These are phyloP conservation scores for Prunus yedoensis DNA, from an alignment of 331 rosid genomes.

Conservation along the genomic window DNA sequence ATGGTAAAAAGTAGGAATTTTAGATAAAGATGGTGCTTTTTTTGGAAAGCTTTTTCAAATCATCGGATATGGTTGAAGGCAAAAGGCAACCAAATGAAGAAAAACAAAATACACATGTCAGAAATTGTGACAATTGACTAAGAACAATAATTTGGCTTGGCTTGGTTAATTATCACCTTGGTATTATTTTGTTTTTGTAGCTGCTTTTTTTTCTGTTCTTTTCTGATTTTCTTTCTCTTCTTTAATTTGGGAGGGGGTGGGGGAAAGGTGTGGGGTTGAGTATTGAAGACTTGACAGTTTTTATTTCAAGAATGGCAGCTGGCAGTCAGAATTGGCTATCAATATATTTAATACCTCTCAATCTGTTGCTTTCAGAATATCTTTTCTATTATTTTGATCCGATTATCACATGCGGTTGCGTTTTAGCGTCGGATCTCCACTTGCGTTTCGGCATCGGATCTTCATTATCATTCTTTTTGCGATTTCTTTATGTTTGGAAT, in stretches of 20 bases:
- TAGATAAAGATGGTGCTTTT: background rate
- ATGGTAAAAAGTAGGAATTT: background rate
- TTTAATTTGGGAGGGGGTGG: background rate
- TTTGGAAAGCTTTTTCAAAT: background rate
- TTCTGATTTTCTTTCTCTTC: background rate
- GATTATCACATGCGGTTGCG: rapidly evolving
- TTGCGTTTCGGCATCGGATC: rapidly evolving
- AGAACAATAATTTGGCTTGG: background rate
- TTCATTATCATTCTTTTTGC: too few species aligned
- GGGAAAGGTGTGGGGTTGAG: background rate
- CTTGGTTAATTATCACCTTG: background rate
- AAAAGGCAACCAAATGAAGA: background rate
- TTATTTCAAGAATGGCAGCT: constrained; percentile 3
- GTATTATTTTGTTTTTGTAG: background rate
- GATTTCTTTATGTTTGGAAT: too few species aligned
- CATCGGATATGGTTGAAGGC: background rate
- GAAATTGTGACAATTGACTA: background rate
- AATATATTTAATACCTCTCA: background rate
- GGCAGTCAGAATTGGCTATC: constrained; percentile 1
- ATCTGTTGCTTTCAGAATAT: background rate
- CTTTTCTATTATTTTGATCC: background rate
- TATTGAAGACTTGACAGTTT: background rate
- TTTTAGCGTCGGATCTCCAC: rapidly evolving
- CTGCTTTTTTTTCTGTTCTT: background rate
- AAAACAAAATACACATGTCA: background rate